Conservation (phyloP, 192 early-diverging fungal genomes). For the Pilobolus umbonatus region DNA sequence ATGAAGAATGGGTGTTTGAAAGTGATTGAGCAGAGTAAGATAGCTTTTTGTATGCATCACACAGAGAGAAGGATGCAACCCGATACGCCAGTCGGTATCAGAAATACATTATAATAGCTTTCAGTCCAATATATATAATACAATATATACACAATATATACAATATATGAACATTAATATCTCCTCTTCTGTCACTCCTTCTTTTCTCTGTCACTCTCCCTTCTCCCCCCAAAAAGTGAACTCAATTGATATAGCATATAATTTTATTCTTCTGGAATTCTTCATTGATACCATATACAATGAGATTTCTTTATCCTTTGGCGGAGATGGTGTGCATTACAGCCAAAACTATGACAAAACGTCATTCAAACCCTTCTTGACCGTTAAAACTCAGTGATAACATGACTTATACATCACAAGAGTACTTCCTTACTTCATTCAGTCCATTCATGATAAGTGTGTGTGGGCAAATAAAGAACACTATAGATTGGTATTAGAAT, state of each 20-base stretch:
- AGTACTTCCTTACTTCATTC: no score
- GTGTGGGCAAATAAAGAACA: no score
- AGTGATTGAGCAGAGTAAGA: neutral
- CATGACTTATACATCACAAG: no score
- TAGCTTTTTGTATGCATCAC: neutral
- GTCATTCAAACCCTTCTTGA: constrained; percentile 3
- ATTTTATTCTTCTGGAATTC: no score
- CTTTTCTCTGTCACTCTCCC: neutral
- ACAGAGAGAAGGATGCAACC: constrained; percentile 1
- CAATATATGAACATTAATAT: neutral
- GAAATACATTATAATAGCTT: constrained; percentile 5
- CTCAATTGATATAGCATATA: no score
- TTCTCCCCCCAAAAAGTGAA: no score
- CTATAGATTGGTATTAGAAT: no score
- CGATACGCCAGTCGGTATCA: constrained; percentile 15
- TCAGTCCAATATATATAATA: no score
- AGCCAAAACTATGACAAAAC: constrained; percentile 8
- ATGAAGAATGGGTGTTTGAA: neutral
- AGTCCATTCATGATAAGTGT: no score
- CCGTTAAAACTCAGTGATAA: neutral
- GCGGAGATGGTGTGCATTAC: neutral
- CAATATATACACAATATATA: neutral
- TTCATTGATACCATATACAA: no score
- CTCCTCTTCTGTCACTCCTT: neutral
- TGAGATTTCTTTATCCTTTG: no score